These are phyloP conservation scores for Aquanectria penicillioides DNA, from an alignment of 2,329 filamentous ascomycete species.

Conservation along the genomic window DNA sequence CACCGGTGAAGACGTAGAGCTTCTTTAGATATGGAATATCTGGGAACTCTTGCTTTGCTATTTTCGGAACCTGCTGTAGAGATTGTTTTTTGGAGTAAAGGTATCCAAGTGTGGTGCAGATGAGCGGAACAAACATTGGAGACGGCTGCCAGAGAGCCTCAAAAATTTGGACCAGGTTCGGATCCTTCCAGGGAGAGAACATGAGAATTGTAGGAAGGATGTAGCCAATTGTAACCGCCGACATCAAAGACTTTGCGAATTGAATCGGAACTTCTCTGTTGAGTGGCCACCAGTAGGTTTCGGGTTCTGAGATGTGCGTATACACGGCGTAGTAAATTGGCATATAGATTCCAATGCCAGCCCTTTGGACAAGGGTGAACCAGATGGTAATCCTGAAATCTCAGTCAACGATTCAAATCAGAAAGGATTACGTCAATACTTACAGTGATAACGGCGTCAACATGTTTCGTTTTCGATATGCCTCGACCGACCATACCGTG, in stretches of 20 bases:
- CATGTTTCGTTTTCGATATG: conserved; percentile 17
- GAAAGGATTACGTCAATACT: not conserved
- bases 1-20: not conserved
- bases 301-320: conserved; percentile 14
- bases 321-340: conserved; percentile 28
- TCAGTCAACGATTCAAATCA: not conserved
- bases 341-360: conserved; percentile 17
- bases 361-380: conserved; percentile 14
- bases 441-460: conserved; percentile 10
- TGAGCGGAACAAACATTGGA: conserved; percentile 15
- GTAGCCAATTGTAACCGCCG: conserved; percentile 9
- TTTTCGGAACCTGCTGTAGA: not conserved
- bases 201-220: conserved; percentile 13
- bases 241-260: not conserved
- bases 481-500: conserved; percentile 12
- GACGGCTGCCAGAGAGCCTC: conserved; percentile 22
- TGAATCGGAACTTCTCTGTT: conserved; percentile 10
- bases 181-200: conserved; percentile 11
- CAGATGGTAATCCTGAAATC: conserved; percentile 16
- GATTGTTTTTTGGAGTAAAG: not conserved
- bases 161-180: not conserved
- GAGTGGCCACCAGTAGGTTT: conserved; percentile 26
- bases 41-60: not conserved
- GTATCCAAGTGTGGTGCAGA: conserved; percentile 6
- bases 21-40: conserved; percentile 6